These are phyloP conservation scores for Nitzschia putrida DNA, from an alignment of 108 stramenopile genomes.

Conservation along the genomic window DNA sequence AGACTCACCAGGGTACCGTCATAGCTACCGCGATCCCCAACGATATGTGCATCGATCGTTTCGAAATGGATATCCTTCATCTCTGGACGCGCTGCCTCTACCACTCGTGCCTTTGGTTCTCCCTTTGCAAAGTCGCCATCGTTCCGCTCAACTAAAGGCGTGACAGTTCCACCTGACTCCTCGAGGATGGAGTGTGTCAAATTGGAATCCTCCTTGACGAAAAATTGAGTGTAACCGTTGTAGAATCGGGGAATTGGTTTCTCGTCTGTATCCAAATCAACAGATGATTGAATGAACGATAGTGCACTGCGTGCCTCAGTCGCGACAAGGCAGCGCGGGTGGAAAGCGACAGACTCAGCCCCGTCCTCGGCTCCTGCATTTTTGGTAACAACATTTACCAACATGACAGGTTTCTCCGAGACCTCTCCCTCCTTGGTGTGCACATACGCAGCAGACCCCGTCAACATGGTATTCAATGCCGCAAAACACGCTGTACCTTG, in stretches of 20 bases:
- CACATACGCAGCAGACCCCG: constrained; percentile 76
- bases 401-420: constrained; percentile 57
- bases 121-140: constrained; percentile 47
- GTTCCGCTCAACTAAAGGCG: constrained; percentile 58
- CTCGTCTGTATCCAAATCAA: constrained; percentile 68
- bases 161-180: constrained; percentile 79
- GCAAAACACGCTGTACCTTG: constrained; percentile 91
- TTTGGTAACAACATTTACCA: constrained; percentile 81
- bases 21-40: constrained; percentile 67
- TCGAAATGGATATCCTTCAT: constrained; percentile 81
- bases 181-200: constrained; percentile 84
- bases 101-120: constrained; percentile 47
- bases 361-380: constrained; percentile 43
- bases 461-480: constrained; percentile 79
- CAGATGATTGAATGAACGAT: constrained; percentile 71
- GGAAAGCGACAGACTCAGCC: constrained; percentile 63
- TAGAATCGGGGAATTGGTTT: constrained; percentile 59
- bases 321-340: constrained; percentile 73
- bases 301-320: constrained; percentile 58
- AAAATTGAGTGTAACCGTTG: constrained; percentile 88
- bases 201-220: constrained; percentile 71
- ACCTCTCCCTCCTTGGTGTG: constrained; percentile 27
- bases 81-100: constrained; percentile 68
- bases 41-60: constrained; percentile 77
- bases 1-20: constrained; percentile 67